Conservation (phyloP, 139 green algal genomes). For the Chlamydomonas incerta region DNA sequence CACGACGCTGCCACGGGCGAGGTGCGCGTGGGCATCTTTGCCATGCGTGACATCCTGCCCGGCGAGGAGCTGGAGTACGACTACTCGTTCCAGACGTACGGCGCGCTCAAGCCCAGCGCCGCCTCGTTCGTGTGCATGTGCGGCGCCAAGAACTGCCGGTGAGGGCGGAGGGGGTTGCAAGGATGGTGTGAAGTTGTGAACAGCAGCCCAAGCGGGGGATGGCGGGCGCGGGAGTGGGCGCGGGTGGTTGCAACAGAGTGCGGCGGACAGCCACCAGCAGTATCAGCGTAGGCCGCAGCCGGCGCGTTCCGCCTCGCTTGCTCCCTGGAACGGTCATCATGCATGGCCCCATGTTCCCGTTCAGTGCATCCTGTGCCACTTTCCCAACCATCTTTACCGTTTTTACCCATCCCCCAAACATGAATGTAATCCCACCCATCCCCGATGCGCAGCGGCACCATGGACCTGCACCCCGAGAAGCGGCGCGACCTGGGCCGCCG, state of each 20-base stretch:
- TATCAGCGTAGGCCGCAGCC: too few relatives aligned
- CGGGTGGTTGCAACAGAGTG: too few relatives aligned
- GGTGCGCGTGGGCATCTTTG: slow-evolving; percentile 84
- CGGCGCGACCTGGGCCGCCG: slow-evolving; percentile 59
- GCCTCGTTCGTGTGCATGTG: slow-evolving; percentile 72
- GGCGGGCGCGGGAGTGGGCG: too few relatives aligned
- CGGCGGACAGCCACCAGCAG: too few relatives aligned
- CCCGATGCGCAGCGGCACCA: slow-evolving; percentile 67
- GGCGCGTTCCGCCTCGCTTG: too few relatives aligned
- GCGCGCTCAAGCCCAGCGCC: slow-evolving; percentile 42
- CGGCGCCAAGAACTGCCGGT: slow-evolving; percentile 73
- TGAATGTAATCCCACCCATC: too few relatives aligned
- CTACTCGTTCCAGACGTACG: slow-evolving; percentile 87
- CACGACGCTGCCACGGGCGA: slow-evolving; percentile 56
- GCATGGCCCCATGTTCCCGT: too few relatives aligned
- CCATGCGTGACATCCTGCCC: slow-evolving; percentile 68
- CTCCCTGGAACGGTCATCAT: too few relatives aligned
- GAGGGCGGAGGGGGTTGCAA: background rate
- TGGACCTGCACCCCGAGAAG: slow-evolving; percentile 70
- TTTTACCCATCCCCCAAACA: too few relatives aligned
- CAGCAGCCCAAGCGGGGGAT: background rate
- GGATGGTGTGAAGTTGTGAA: background rate
- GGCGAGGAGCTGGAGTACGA: slow-evolving; percentile 92
- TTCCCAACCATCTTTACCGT: too few relatives aligned
- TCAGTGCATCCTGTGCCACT: too few relatives aligned